Percentiles rank a stretch among this genome's conserved stretches.
Evolutionary conservation across 2,329 filamentous ascomycete genomes (phyloP).

Genomic region (Epicoccum nigrum): DNA sequence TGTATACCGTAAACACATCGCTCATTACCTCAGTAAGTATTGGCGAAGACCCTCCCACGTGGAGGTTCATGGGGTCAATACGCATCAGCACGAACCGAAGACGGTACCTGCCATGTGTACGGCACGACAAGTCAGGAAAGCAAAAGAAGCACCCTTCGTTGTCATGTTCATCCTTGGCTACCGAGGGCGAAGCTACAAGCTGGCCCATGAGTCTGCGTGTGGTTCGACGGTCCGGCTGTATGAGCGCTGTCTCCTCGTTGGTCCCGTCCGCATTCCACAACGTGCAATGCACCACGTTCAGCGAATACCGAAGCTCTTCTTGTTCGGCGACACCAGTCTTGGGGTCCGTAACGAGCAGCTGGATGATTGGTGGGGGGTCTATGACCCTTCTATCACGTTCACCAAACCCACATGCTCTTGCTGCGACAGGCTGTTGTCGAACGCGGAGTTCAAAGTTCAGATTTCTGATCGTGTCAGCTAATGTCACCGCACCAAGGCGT

Average conservation of each 20-base stretch:
- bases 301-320: conserved; percentile 68
- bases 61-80: conserved; percentile 67
- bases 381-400: conserved; percentile 82
- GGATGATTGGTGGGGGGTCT: conserved; percentile 82
- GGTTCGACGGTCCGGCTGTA: conserved; percentile 73
- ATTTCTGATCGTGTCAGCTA: conserved; percentile 39
- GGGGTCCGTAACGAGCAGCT: conserved; percentile 69
- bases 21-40: conserved; percentile 64
- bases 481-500: conserved; percentile 18
- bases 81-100: conserved; percentile 76
- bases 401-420: conserved; percentile 81
- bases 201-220: conserved; percentile 82
- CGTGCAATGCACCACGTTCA: conserved; percentile 76
- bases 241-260: conserved; percentile 69
- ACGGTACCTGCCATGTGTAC: conserved; percentile 76
- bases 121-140: conserved; percentile 81
- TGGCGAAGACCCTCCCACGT: conserved; percentile 57
- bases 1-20: conserved; percentile 79
- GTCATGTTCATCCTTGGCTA: conserved; percentile 74
- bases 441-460: conserved; percentile 62
- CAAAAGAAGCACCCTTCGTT: conserved; percentile 83
- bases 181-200: conserved; percentile 76
- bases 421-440: conserved; percentile 78
- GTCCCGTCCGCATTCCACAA: conserved; percentile 73
- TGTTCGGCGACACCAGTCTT: conserved; percentile 55